These are phyloP conservation scores for Aspergillus neotritici DNA, from an alignment of 2,329 filamentous ascomycete genomes.

Conservation along the genomic window DNA sequence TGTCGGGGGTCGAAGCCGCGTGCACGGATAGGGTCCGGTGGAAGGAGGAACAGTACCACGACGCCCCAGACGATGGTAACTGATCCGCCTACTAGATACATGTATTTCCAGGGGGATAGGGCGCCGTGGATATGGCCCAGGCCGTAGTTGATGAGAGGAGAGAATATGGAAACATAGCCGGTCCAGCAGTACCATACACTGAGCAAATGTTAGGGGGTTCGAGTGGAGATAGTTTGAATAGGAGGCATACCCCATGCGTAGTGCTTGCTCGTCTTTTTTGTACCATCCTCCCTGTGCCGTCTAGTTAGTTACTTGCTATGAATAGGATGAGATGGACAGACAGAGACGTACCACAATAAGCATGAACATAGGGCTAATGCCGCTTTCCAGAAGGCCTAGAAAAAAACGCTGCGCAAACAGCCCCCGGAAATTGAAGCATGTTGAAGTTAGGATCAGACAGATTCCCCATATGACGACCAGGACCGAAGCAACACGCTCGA, in stretches of 20 bases:
- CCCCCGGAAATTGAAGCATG: conserved; percentile 33
- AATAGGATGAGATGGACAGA: neutral
- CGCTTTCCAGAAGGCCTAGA: conserved; percentile 52
- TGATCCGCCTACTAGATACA: conserved; percentile 40
- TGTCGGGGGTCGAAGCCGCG: conserved; percentile 36
- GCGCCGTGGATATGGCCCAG: conserved; percentile 41
- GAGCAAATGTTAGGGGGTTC: neutral
- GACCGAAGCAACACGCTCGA: conserved; percentile 42
- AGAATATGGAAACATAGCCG: conserved; percentile 43
- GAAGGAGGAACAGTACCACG: conserved; percentile 36
- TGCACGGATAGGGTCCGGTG: conserved; percentile 39
- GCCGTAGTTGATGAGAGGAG: conserved; percentile 46
- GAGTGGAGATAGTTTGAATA: neutral
- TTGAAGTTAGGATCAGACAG: conserved; percentile 29
- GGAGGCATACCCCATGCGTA: conserved; percentile 10
- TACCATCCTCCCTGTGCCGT: conserved; percentile 23
- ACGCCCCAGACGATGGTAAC: conserved; percentile 41
- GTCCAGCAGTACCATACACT: conserved; percentile 41
- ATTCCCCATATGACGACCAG: conserved; percentile 7
- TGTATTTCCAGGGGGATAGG: conserved; percentile 38
- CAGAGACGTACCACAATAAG: conserved; percentile 39
- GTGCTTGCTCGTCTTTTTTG: conserved; percentile 39
- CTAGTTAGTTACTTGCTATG: neutral
- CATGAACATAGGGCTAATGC: conserved; percentile 55
- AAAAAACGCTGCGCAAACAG: conserved; percentile 49